Evolutionary conservation across 176 grass and related monocot genomes (phyloP), one percentile per base, ranked within the genome.

Genomic region (Rhynchospora pubera): DNA sequence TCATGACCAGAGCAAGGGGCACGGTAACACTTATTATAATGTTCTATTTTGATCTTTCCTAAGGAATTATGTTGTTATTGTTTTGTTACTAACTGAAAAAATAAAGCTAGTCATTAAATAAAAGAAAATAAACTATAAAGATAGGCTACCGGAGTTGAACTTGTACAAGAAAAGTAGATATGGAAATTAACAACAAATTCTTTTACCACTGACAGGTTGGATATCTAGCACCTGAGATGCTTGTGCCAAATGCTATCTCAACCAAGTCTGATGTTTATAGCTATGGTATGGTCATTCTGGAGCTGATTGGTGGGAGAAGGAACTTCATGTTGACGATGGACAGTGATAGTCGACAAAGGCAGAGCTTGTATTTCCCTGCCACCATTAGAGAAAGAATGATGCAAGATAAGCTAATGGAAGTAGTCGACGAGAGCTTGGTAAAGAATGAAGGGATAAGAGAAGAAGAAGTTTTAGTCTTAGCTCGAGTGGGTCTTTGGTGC

Each of bases 211-310:
- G 14, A 22, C 21, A 74, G 70, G 34, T 83, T 8, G 85, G 91
- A 2, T 91, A 93, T 85, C 48, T 89, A 56, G 77, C 92, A 7
- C 92, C 87, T 1, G 92, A 91, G 85, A 86, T 88, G 77, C 78
- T 89, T 11, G 52, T 86, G 42, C 85, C 24, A 67, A 66, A 62
- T 8, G 84, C 84, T 16, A 67, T 94, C 15, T 87, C 84, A 1
- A 62, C 65, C 60, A 89, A 89, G 73, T 89, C 62, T 50, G 91
- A 93, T 72, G 81, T 91, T 28, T 93, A 89, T 83, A 89, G 91
- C 85, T 91, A 93, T 57, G 91, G 91, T 23, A 86, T 91, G 85
- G 88, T 87, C 69, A 81, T 90, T 39, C 67, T 90, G 13, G 89
- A 94, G 84, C 78, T 94, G 30, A 26, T 91, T 19, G 76, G 59